phyloP scores from a whole-genome alignment of 345 rosid genomes.

The Eutrema japonicum region DNA sequence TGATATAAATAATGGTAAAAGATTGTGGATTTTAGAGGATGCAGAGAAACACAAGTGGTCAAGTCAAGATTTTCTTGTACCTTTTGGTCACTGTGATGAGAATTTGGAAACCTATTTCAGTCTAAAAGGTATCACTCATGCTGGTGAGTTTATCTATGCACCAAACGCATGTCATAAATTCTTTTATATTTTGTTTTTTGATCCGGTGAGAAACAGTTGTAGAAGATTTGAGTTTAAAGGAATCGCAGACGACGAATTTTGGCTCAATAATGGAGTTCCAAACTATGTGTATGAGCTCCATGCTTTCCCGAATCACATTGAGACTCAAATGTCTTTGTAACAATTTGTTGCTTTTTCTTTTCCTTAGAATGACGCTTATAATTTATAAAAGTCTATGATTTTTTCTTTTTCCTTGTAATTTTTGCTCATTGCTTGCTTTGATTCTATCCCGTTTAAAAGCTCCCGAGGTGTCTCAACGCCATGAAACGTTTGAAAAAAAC shows the following conservation, averaged over 20 bases:
- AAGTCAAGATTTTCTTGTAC: neutral
- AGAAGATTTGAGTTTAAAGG: constrained; percentile 5
- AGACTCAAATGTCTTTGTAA: neutral
- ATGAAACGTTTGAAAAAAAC: no score
- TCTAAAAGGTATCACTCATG: neutral
- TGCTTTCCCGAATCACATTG: constrained; percentile 11
- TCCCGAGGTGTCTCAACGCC: no score
- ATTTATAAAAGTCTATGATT: neutral
- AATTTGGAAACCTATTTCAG: neutral
- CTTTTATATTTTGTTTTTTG: neutral
- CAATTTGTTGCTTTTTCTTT: neutral
- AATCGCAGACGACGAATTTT: neutral
- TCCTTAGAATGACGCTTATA: neutral
- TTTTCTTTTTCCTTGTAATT: neutral
- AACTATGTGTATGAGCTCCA: neutral
- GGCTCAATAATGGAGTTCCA: neutral
- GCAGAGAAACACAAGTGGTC: constrained; percentile 2
- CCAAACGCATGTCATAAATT: neutral
- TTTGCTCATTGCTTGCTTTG: neutral
- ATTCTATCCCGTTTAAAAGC: neutral
- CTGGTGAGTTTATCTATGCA: neutral
- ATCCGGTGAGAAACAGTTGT: constrained; percentile 12
- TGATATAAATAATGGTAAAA: neutral
- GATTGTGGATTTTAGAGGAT: constrained; percentile 14
- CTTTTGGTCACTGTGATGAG: neutral